Conservation (phyloP, 169 alveolate species). For the Neospora caninum region DNA sequence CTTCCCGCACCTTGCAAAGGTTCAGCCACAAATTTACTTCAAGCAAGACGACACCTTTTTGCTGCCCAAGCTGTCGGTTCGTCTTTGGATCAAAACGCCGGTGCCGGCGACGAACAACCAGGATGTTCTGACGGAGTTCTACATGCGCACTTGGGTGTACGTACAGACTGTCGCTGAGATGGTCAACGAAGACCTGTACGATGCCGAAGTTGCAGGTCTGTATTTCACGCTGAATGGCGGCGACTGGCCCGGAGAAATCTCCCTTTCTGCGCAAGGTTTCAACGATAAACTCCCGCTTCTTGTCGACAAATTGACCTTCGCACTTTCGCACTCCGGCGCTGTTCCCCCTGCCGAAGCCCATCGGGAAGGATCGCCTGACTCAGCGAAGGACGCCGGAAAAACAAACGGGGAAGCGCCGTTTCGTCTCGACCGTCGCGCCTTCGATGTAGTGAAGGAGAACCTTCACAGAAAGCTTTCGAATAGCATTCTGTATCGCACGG, state of each 20-base stretch:
- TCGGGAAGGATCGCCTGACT: background rate
- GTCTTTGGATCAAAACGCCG: conserved; percentile 6
- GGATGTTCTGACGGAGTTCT: background rate
- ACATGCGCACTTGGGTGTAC: background rate
- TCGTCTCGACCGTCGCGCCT: background rate
- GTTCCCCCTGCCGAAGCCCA: background rate
- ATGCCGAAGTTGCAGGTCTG: conserved; percentile 24
- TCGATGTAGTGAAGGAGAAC: background rate
- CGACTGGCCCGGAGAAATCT: conserved; percentile 33
- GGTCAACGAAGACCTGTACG: conserved; percentile 27
- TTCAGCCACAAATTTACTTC: background rate
- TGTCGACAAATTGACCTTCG: background rate
- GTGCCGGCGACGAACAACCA: background rate
- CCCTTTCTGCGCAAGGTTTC: background rate
- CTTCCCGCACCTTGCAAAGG: background rate
- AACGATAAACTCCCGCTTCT: conserved; percentile 28
- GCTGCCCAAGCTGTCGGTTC: conserved; percentile 28
- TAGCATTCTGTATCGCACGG: conserved; percentile 11
- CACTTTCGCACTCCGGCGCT: conserved; percentile 2
- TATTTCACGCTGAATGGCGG: background rate
- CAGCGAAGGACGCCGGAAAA: background rate
- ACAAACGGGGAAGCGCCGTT: background rate
- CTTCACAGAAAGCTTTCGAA: background rate
- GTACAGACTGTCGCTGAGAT: conserved; percentile 16
- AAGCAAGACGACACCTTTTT: conserved; percentile 37